Percentiles rank a stretch among this genome's conserved stretches.
Conservation (phyloP, 345 rosid species). For the Euphorbia lathyris region DNA sequence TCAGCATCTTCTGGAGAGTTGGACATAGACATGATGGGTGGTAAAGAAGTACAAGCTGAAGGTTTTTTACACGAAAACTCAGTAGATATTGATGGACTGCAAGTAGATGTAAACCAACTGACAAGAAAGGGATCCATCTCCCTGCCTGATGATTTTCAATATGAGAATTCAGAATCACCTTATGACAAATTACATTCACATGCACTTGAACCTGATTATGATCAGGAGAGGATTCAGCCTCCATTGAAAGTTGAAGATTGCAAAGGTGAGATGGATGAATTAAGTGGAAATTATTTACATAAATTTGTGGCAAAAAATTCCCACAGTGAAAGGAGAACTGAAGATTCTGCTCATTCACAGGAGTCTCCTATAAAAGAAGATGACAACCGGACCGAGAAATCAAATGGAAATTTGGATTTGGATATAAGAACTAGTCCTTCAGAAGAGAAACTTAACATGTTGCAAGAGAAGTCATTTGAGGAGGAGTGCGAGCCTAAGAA, state of each 20-base stretch:
- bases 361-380: constrained; percentile 21
- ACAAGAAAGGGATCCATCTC: constrained; percentile 1
- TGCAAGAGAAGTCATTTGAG: neutral
- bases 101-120: constrained; percentile 9
- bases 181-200: constrained; percentile 3
- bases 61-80: neutral
- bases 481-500: neutral
- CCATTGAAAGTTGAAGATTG: constrained; percentile 7
- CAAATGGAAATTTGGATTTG: neutral
- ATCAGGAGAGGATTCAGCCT: constrained; percentile 13
- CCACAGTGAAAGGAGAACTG: constrained; percentile 21
- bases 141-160: neutral
- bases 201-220: constrained; percentile 4
- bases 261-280: constrained; percentile 31
- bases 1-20: constrained; percentile 7
- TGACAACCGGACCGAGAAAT: constrained; percentile 6
- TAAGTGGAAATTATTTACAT: constrained; percentile 25
- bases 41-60: constrained; percentile 4
- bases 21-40: constrained; percentile 5
- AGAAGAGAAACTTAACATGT: neutral
- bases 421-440: neutral
- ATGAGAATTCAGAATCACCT: constrained; percentile 4
- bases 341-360: constrained; percentile 27
- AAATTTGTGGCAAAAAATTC: constrained; percentile 20
- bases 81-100: neutral